Percentiles rank a stretch among this genome's conserved stretches.
phyloP scores from a whole-genome alignment of 495 filamentous ascomycete species.

The Xylaria intraflava region DNA sequence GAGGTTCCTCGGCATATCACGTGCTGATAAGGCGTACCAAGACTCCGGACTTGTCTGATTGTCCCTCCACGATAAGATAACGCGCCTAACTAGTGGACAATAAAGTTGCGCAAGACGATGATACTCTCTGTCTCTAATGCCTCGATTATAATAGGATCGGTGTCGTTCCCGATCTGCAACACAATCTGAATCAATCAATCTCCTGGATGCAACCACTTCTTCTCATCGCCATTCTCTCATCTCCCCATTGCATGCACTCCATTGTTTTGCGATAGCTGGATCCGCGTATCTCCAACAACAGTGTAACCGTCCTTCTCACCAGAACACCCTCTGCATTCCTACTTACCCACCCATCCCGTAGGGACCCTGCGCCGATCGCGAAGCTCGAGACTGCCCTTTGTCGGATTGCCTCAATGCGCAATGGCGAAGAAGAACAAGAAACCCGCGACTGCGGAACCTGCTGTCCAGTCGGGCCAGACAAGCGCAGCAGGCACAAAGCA shows the following conservation, averaged over 20 bases:
- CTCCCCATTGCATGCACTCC: neutral
- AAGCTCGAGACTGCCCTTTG: neutral
- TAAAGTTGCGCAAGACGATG: neutral
- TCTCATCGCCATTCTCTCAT: neutral
- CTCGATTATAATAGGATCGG: neutral
- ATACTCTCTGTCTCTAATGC: neutral
- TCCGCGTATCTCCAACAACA: neutral
- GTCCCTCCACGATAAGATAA: constrained; percentile 5
- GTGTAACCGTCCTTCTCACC: neutral
- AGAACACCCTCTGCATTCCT: neutral
- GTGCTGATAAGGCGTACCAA: constrained; percentile 21
- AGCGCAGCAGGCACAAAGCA: constrained; percentile 8
- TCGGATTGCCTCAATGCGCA: constrained; percentile 15
- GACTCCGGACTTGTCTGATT: no score
- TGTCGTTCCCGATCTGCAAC: neutral
- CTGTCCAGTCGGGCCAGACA: constrained; percentile 18
- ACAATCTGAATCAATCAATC: neutral
- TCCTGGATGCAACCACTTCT: neutral
- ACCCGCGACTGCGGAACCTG: constrained; percentile 21
- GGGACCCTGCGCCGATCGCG: neutral
- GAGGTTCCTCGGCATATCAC: no score
- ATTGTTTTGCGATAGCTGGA: neutral
- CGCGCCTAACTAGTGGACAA: neutral
- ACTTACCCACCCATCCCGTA: no score
- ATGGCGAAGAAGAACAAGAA: constrained; percentile 47